Base-by-base conservation (phyloP, 2,329 filamentous ascomycete genomes). In the Sarocladiaceae sp. region DNA sequence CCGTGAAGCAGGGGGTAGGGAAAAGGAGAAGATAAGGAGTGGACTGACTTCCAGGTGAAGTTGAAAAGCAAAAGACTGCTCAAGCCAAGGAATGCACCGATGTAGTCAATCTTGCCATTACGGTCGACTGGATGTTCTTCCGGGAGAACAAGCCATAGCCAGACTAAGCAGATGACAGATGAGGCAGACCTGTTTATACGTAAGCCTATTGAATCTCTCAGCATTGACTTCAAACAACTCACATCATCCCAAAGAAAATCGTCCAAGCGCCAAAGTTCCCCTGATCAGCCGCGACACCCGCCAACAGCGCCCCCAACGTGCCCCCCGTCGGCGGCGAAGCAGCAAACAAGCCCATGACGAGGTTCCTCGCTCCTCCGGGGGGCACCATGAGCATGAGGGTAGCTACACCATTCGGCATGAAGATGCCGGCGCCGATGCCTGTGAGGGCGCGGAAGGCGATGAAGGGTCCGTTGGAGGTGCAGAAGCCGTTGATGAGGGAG, bases 321-420 rank as follows among this genome's bases (percentile, higher is more conserved):
- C 63, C 69, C 2, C 72, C 73, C 4, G 69, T 50, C 0, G 72
- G 74, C 0, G 69, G 67, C 1, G 64, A 63, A 1, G 68, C 69
- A 3, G 66, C 71, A 50, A 76, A 74, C 31, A 71, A 54, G 9
- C 63, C 69, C 40, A 74, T 54, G 27, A 62, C 58, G 15, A 73
- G 52, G 47, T 76, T 73, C 11, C 70, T 63, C 33, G 57, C 55
- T 11, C 56, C 56, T 0, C 73, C 72, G 0, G 72, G 70, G 1
- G 68, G 67, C 15, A 73, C 65, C 27, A 65, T 73, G 20, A 64
- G 67, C 0, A 64, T 65, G 13, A 78, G 58, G 41, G 75, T 64
- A 0, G 73, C 72, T 0, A 78, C 63, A 0, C 70, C 67, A 49
- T 76, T 77, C 0, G 74, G 73, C 56, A 76, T 65, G n/a, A 76